These are phyloP conservation scores for Hortiboletus campestris DNA, from an alignment of 768 basidiomycete genomes.

Conservation along the genomic window DNA sequence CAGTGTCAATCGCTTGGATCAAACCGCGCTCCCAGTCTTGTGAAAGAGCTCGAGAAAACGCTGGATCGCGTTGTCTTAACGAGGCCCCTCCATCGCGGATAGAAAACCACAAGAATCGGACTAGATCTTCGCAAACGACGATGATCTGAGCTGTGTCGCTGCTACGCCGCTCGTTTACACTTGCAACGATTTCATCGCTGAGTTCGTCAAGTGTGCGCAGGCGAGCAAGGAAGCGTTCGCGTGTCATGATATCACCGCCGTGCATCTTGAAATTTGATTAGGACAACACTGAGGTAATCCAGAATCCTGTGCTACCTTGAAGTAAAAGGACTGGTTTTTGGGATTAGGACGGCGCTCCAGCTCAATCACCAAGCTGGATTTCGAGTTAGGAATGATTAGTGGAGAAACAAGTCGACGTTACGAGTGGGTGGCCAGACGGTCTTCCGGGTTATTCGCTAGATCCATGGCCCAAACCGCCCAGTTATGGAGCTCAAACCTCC, in stretches of 20 bases:
- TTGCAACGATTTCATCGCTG: constrained; percentile 20
- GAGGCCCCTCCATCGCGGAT: constrained; percentile 27
- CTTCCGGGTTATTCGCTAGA: constrained; percentile 24
- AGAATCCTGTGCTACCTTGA: constrained; percentile 15
- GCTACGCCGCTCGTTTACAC: constrained; percentile 19
- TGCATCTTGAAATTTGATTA: constrained; percentile 20
- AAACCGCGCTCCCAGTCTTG: constrained; percentile 19
- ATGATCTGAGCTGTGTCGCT: constrained; percentile 29
- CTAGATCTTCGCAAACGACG: constrained; percentile 19
- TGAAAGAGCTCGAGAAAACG: constrained; percentile 15
- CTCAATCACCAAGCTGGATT: constrained; percentile 21
- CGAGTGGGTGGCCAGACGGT: constrained; percentile 28
- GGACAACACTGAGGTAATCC: background rate
- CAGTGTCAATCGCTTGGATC: constrained; percentile 15
- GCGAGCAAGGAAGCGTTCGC: constrained; percentile 14
- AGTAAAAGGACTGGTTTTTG: constrained; percentile 13
- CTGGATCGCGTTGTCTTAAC: constrained; percentile 13
- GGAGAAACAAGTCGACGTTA: background rate
- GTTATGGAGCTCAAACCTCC: constrained; percentile 19
- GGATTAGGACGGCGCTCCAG: constrained; percentile 20
- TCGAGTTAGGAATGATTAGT: background rate
- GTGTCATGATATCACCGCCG: constrained; percentile 23
- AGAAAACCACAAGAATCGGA: constrained; percentile 33
- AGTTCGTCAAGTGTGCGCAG: constrained; percentile 11
- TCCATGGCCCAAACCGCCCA: constrained; percentile 25